These are phyloP conservation scores for Azolla pinnata DNA, from an alignment of 75 land plant species.

Conservation along the genomic window DNA sequence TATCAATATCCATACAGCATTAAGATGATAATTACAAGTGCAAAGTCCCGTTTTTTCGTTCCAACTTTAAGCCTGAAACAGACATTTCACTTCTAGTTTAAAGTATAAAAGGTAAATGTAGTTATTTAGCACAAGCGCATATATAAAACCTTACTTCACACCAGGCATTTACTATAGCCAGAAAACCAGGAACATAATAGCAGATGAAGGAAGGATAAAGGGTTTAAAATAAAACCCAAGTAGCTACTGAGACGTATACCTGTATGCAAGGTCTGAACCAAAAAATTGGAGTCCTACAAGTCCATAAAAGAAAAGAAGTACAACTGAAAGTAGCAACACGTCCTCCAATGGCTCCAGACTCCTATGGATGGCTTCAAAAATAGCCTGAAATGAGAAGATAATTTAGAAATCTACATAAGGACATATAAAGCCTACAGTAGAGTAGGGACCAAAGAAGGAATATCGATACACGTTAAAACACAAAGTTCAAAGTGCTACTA, in stretches of 20 bases:
- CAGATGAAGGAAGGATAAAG: neutral
- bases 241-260: slow-evolving; percentile 11
- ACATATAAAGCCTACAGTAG: neutral
- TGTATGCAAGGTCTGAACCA: slow-evolving; percentile 13
- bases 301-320: slow-evolving; percentile 23
- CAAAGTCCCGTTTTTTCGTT: too few species aligned
- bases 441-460: neutral
- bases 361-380: slow-evolving; percentile 20
- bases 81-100: too few species aligned
- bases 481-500: neutral
- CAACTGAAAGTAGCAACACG: slow-evolving; percentile 13
- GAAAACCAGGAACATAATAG: neutral
- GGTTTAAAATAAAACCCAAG: too few species aligned
- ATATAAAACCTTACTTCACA: too few species aligned
- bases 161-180: too few species aligned
- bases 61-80: too few species aligned
- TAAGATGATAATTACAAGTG: too few species aligned
- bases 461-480: neutral
- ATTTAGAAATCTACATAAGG: neutral
- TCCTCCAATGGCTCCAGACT: slow-evolving; percentile 22
- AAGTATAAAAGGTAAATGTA: too few species aligned
- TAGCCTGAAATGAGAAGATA: slow-evolving; percentile 13
- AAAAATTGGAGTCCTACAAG: slow-evolving; percentile 22
- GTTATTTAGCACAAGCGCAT: too few species aligned
- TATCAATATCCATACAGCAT: too few species aligned